Evolutionary conservation across 2,329 filamentous ascomycete species (phyloP).

Genomic region (Ophiostoma australiae): DNA sequence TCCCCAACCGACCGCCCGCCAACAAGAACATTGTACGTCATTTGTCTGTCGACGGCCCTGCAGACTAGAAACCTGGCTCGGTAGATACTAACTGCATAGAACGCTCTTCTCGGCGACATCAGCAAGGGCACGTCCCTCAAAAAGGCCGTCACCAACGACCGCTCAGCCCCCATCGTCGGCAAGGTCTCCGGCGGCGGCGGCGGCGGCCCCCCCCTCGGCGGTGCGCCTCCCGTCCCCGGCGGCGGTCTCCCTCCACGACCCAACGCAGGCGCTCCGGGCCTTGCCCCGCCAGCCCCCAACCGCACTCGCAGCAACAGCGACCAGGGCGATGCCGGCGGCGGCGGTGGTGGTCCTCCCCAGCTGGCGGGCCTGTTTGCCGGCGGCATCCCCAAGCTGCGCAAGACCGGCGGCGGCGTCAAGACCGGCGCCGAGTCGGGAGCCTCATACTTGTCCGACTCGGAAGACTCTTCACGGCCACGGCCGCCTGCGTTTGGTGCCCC

Average conservation of each 20-base stretch:
- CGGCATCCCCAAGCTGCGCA: slow-evolving; percentile 92
- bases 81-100: slow-evolving; percentile 49
- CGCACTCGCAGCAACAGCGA: slow-evolving; percentile 83
- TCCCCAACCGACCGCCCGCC: slow-evolving; percentile 55
- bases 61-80: too few species aligned
- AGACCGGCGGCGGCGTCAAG: slow-evolving; percentile 73
- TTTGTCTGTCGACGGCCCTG: too few species aligned
- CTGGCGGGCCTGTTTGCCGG: slow-evolving; percentile 84
- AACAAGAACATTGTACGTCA: slow-evolving; percentile 34
- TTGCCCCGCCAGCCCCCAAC: slow-evolving; percentile 69
- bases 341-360: slow-evolving; percentile 61
- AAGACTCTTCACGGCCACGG: slow-evolving; percentile 47
- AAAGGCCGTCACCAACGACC: slow-evolving; percentile 86
- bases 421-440: slow-evolving; percentile 68
- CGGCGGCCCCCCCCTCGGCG: slow-evolving; percentile 44
- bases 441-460: slow-evolving; percentile 77
- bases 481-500: slow-evolving; percentile 52
- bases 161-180: slow-evolving; percentile 71
- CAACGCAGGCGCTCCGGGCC: slow-evolving; percentile 40
- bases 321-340: slow-evolving; percentile 45
- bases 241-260: slow-evolving; percentile 51
- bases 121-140: slow-evolving; percentile 72
- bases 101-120: slow-evolving; percentile 83
- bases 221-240: slow-evolving; percentile 74
- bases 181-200: slow-evolving; percentile 36